A percentile compares a stretch with the other conserved stretches of the same genome.
These are phyloP conservation scores for Leucocoprinus leucothites DNA, from an alignment of 768 basidiomycete genomes.

Conservation along the genomic window DNA sequence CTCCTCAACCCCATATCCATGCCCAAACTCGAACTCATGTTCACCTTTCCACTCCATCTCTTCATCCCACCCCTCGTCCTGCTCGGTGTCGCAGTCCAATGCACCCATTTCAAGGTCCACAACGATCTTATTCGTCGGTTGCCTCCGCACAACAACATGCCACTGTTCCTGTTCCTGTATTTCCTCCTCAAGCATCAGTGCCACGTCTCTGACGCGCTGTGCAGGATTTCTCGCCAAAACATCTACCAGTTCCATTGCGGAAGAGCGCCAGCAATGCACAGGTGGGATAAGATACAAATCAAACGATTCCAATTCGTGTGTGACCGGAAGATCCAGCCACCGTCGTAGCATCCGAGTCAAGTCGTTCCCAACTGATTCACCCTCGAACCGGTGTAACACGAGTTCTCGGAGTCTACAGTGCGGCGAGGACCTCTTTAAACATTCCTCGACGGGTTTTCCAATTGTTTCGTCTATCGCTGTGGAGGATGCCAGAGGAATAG, in stretches of 20 bases:
- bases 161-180: no score
- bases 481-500: neutral
- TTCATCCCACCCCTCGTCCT: no score
- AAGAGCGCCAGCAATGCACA: neutral
- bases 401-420: neutral
- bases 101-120: no score
- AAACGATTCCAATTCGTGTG: neutral
- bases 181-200: neutral
- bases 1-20: no score
- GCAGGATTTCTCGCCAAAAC: slow-evolving; percentile 1
- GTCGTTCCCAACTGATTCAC: neutral
- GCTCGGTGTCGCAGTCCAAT: no score
- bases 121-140: neutral
- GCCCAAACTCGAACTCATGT: no score
- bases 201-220: neutral
- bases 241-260: neutral
- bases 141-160: neutral
- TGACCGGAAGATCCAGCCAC: neutral
- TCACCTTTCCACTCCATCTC: no score
- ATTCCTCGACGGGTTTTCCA: neutral
- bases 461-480: neutral
- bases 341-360: neutral
- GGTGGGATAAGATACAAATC: neutral
- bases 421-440: neutral
- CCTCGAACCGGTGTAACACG: neutral